A percentile compares a stretch with the other conserved stretches of the same genome.
These are phyloP conservation scores for Auriscalpium vulgare DNA, from an alignment of 768 basidiomycete genomes.

Conservation along the genomic window DNA sequence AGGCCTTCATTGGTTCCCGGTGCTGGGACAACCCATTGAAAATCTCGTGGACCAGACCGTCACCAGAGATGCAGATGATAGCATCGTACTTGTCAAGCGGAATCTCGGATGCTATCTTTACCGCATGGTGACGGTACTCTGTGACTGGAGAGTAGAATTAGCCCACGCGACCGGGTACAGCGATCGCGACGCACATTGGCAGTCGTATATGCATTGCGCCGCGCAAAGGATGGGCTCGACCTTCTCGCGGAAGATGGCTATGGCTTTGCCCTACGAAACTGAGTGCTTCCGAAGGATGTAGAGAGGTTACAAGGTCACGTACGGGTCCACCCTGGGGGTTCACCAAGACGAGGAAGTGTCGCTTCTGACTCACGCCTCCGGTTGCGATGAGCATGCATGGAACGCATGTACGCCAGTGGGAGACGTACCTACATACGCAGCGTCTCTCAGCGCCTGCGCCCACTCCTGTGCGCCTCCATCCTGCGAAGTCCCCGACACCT, in stretches of 20 bases:
- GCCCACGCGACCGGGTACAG: neutral
- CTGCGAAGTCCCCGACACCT: conserved; percentile 29
- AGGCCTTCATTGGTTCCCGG: conserved; percentile 47
- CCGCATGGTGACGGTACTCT: conserved; percentile 62
- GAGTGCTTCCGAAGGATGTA: conserved; percentile 1
- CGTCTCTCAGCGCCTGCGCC: conserved; percentile 44
- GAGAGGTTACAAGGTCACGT: conserved; percentile 18
- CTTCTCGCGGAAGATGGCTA: conserved; percentile 40
- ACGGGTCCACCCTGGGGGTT: conserved; percentile 81
- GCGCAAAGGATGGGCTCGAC: conserved; percentile 68
- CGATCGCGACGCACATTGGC: conserved; percentile 42
- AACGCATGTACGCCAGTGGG: neutral
- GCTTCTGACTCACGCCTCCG: conserved; percentile 43
- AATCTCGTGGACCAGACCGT: conserved; percentile 78
- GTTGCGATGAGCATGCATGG: conserved; percentile 12
- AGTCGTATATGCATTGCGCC: conserved; percentile 55
- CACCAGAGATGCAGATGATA: conserved; percentile 70
- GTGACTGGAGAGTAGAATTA: conserved; percentile 2
- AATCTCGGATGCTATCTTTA: conserved; percentile 51
- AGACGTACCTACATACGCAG: conserved; percentile 54
- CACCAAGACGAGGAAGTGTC: conserved; percentile 59
- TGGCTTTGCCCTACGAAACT: conserved; percentile 50
- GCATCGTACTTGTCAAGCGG: conserved; percentile 55
- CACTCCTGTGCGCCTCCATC: conserved; percentile 36
- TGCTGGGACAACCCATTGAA: conserved; percentile 77